Evolutionary conservation across 306 rosid genomes (phyloP), one percentile per base, ranked within the genome.

Genomic region (Cyamopsis tetragonoloba): DNA sequence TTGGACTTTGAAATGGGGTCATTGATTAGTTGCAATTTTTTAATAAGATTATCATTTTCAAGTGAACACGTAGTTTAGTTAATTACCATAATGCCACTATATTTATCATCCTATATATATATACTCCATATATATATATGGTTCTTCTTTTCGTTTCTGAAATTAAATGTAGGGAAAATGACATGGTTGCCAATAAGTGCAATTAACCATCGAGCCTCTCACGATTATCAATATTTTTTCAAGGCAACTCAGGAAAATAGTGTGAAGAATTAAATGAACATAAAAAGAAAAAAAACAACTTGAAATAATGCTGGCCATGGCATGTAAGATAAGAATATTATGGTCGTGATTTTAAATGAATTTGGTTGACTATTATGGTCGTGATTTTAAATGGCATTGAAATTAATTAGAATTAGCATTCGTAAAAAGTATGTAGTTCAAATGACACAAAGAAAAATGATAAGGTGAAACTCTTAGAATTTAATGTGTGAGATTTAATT

Each of bases 171-270:
- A 26, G 44, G 20, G 37, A 59, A 35, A 6, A 26, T 57, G 7
- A 26, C 14, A 62, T 73, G 72, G 48, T 19, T 41, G 31, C 42
- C 66, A 65, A 65, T 42, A 42, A 32, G 58, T 41, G 39, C 20
- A 35, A 27, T n/a, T n/a, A n/a, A n/a, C n/a, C n/a, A n/a, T n/a
- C 66, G 20, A 46, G 55, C 56, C 63, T 69, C 76, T 62, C 68
- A 55, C 62, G 66, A 43, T 56, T 56, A n/a, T 53, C 31, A 24
- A 11, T 15, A 43, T 19, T 34, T 32, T n/a, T 76, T 46, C 31
- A 10, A 48, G n/a, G 10, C 0, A 7, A 41, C 15, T 22, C n/a
- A n/a, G 27, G 12, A 10, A 61, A 69, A 4, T 22, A 28, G 20
- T 38, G 31, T 12, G n/a, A 1, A 14, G 13, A 44, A 62, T 22